Conservation (phyloP, 1,284 basidiomycete genomes). For the Xerocomus nothofagi region DNA sequence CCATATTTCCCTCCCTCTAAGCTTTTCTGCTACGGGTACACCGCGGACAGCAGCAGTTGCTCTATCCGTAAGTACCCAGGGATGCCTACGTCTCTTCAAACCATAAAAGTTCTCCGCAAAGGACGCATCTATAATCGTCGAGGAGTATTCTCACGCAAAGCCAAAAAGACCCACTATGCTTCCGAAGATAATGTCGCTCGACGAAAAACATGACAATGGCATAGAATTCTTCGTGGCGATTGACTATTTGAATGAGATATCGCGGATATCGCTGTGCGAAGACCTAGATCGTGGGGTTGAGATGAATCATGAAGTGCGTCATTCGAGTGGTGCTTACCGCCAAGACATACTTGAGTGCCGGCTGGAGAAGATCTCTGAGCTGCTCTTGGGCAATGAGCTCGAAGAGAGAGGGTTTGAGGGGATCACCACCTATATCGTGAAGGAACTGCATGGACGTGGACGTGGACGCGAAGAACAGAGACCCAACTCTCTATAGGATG, state of each 20-base stretch:
- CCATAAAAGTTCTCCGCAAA: conserved; percentile 96
- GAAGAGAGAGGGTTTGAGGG: conserved; percentile 87
- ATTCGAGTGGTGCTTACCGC: conserved; percentile 55
- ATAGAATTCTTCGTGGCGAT: conserved; percentile 96
- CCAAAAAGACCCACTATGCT: conserved; percentile 58
- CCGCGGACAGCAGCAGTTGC: conserved; percentile 67
- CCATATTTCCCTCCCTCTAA: conserved; percentile 64
- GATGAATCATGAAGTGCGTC: neutral
- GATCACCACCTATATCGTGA: conserved; percentile 68
- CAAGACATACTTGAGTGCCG: conserved; percentile 93
- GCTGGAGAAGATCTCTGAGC: conserved; percentile 88
- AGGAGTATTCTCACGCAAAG: neutral
- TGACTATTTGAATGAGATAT: conserved; percentile 89
- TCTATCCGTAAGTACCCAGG: conserved; percentile 66
- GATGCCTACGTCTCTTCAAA: conserved; percentile 72
- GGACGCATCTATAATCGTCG: conserved; percentile 62
- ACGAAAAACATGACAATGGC: conserved; percentile 85
- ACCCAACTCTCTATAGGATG: neutral
- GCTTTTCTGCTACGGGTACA: conserved; percentile 60
- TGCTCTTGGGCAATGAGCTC: conserved; percentile 97
- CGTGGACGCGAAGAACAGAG: neutral
- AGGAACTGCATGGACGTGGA: conserved; percentile 71
- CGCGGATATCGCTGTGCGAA: conserved; percentile 95
- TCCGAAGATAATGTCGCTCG: conserved; percentile 88
- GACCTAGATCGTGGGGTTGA: conserved; percentile 53